Evolutionary conservation across 139 green algal genomes (phyloP).

Genomic region (Micromonas pusilla): DNA sequence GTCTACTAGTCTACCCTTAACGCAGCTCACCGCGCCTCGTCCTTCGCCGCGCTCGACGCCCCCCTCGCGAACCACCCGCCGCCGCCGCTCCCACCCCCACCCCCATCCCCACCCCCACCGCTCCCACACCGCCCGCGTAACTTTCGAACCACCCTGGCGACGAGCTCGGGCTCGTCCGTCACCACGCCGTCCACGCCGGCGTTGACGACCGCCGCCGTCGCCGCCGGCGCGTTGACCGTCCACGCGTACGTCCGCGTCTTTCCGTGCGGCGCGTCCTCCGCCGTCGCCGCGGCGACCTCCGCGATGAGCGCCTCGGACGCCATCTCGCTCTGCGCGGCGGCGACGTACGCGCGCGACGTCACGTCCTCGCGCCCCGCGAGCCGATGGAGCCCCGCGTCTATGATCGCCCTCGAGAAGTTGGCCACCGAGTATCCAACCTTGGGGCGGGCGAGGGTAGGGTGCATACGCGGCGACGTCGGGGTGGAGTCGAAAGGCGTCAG

Average conservation of each 20-base stretch:
- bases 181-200: conserved; percentile 50
- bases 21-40: too few relatives aligned
- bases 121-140: too few relatives aligned
- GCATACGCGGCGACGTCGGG: too few relatives aligned
- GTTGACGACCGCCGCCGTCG: conserved; percentile 36
- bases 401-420: conserved; percentile 6
- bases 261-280: conserved; percentile 28
- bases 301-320: conserved; percentile 9
- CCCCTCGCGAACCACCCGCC: too few relatives aligned
- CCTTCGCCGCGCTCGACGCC: too few relatives aligned
- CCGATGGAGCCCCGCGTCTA: neutral
- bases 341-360: neutral
- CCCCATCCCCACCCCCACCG: too few relatives aligned
- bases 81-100: too few relatives aligned
- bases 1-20: too few relatives aligned
- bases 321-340: conserved; percentile 20
- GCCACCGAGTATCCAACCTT: conserved; percentile 20
- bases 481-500: too few relatives aligned
- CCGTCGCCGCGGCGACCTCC: neutral
- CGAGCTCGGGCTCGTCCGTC: conserved; percentile 46
- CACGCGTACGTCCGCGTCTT: conserved; percentile 40
- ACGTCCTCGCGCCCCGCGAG: neutral
- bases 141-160: too few relatives aligned
- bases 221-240: conserved; percentile 46
- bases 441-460: too few relatives aligned